A percentile compares a stretch with the other conserved stretches of the same genome.
Conservation (phyloP, 2,329 filamentous ascomycete species). For the Leptographium lundbergii region DNA sequence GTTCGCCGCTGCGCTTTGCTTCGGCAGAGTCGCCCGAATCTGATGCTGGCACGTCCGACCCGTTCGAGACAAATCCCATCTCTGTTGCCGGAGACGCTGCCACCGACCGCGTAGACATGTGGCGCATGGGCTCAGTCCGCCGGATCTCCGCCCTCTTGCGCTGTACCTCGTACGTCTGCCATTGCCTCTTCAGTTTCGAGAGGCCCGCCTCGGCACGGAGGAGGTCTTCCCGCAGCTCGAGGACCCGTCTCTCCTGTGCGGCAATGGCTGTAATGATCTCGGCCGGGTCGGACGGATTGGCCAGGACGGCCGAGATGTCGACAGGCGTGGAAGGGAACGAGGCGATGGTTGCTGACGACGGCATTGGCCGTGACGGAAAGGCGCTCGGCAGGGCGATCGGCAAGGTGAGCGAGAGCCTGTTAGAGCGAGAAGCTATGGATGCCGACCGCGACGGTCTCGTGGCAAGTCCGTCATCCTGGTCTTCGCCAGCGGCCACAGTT, state of each 20-base stretch:
- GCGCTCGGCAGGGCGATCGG: constrained; percentile 45
- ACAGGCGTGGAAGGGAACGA: constrained; percentile 39
- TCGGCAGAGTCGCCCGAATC: constrained; percentile 11
- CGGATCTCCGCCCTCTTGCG: constrained; percentile 64
- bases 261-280: constrained; percentile 82
- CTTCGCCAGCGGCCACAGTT: neutral
- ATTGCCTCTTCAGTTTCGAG: constrained; percentile 66
- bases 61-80: neutral
- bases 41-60: neutral
- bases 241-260: constrained; percentile 76
- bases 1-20: constrained; percentile 40
- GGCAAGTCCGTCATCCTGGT: constrained; percentile 23
- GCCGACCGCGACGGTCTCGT: constrained; percentile 37
- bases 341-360: constrained; percentile 26
- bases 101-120: constrained; percentile 16
- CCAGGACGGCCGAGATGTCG: constrained; percentile 25
- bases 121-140: constrained; percentile 45
- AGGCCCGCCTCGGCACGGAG: constrained; percentile 68
- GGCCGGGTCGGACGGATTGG: constrained; percentile 41
- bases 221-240: constrained; percentile 89
- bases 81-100: neutral
- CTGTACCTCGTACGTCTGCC: constrained; percentile 62
- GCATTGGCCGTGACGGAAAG: constrained; percentile 37
- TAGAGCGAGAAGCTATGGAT: constrained; percentile 40
- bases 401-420: constrained; percentile 47